phyloP scores from a whole-genome alignment of 305 asterid genomes.

The Fraxinus floribunda region DNA sequence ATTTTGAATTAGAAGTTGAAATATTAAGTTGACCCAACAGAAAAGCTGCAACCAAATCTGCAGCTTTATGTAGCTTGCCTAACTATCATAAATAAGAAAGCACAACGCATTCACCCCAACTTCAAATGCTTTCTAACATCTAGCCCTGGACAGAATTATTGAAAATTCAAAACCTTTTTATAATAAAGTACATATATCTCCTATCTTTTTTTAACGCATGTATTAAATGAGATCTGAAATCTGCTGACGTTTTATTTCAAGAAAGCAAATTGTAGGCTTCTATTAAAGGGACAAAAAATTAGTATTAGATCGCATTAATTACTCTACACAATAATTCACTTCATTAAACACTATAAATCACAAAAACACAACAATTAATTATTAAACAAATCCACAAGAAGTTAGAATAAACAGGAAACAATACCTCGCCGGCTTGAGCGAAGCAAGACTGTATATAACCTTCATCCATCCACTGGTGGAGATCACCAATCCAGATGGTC shows the following conservation, averaged over 20 bases:
- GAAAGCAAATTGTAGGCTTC: neutral
- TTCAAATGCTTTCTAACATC: conserved; percentile 12
- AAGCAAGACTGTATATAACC: conserved; percentile 76
- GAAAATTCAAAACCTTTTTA: neutral
- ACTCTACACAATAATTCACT: neutral
- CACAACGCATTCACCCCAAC: neutral
- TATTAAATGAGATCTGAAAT: neutral
- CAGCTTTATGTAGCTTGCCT: neutral
- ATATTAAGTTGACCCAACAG: neutral
- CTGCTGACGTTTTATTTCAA: neutral
- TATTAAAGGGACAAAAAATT: neutral
- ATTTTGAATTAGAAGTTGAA: neutral
- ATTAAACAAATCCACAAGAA: neutral
- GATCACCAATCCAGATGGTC: conserved; percentile 99
- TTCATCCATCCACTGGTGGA: conserved; percentile 98
- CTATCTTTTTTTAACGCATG: neutral
- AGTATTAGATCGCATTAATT: neutral
- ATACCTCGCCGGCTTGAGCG: conserved; percentile 75
- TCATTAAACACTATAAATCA: neutral
- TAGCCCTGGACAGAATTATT: neutral
- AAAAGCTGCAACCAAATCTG: neutral
- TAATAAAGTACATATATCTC: neutral
- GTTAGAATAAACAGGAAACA: neutral
- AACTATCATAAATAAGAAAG: neutral
- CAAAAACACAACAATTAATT: neutral